Base-by-base conservation (phyloP, 257 asterid species). In the Scutellaria minor region DNA sequence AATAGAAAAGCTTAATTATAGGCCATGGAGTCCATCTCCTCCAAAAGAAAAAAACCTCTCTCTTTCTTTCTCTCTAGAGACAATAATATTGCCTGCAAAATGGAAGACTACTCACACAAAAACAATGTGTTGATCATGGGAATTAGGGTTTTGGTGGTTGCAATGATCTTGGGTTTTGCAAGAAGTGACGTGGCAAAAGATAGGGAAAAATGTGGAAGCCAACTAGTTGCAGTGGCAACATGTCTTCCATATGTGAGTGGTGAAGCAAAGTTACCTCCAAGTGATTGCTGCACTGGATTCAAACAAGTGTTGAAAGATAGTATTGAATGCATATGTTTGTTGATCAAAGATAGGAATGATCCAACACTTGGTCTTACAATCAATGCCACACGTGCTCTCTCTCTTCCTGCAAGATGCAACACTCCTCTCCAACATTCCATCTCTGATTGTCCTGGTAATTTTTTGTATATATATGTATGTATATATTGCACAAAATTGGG, bases 201-300 rank as follows among this genome's bases (percentile, higher is more conserved):
- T 31, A 88, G 62, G 62, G 82, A 77, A 7, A 83, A 82, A 70
- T 92, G 98, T 68, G 87, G 80, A 6, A 73, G 78, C 27, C 81
- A 81, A 9, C 57, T 92, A 8, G 77, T 84, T 4, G 89, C 89
- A 15, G 9, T 90, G 0, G 92, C 89, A 2, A 84, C 96, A 0
- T 92, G 98, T 72, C 85, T 92, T 9, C 90, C 96, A 9, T 90
- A 80, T 44, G 98, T 90, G 42, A 71, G 84, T 18, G 89, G 91
- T 3, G 83, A 84, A 3, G 79, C 91, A 0, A 88, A 65, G 63
- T 63, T 76, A 3, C 96, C 96, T 5, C 79, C 96, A 0, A 55
- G 52, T 5, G 98, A 92, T 39, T 92, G 98, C 35, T 92, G 98
- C 76, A 66, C 80, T 0, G 94, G 90, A 0, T 79, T 92, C 55